Base-by-base conservation (phyloP, 805 yeast genomes). In the Metschnikowia lachancei region DNA sequence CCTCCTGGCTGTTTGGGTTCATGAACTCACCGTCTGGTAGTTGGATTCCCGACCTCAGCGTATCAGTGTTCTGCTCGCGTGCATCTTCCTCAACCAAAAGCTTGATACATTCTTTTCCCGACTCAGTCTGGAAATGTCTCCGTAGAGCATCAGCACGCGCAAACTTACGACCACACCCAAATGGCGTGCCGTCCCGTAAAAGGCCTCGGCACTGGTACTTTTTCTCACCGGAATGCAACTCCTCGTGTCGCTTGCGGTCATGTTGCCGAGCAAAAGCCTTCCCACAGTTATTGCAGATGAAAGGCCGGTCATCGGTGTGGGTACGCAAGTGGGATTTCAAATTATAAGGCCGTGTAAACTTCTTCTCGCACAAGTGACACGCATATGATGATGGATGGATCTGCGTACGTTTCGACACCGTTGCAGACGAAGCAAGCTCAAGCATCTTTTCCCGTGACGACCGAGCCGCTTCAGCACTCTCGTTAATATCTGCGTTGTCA, bases 271-370 rank as follows among this genome's bases (percentile, higher is more conserved):
- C 77, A 59, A 87, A 87, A 0, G 91, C 87, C 62, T 86, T 86
- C 4, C 88, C 89, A 66, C 95, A 87, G 3, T 78, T 74, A 12
- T 76, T 70, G 64, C 95, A 87, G 7, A 80, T 72, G 58, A 80
- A 87, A 5, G 94, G 95, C 43, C 90, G 68, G 59, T 87, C 95
- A 60, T 85, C 85, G 0, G 95, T 86, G 62, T 87, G 99, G 0
- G 98, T 92, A 48, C 97, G 73, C 60, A 87, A 70, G 66, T 92
- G 99, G 0, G 96, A 87, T 56, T 92, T 88, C 54, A 92, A 72
- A 61, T 94, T 94, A 64, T 94, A 94, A 0, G 97, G 96, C 45
- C 98, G 70, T 1, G 98, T 92, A 63, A 92, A 92, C 40, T 83
- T 71, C 65, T 89, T 90, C 34, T 82, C 90, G 66, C 99, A 92